Evolutionary conservation across 805 yeast genomes (phyloP).

Genomic region (Hanseniaspora jakobsenii): DNA sequence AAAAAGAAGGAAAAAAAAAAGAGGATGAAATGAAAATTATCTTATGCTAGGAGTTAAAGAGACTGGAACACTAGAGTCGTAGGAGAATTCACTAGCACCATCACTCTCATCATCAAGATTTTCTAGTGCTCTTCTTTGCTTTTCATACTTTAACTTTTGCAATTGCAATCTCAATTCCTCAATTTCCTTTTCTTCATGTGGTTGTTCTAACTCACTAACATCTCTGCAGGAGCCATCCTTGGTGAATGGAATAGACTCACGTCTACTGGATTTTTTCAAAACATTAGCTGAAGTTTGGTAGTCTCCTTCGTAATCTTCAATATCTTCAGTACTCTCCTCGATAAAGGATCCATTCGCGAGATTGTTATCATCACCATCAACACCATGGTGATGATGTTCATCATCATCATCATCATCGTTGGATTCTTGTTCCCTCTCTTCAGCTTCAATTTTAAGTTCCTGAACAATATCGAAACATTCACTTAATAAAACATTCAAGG

Average conservation of each 20-base stretch:
- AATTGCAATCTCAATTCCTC: conserved; percentile 19
- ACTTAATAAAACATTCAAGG: conserved; percentile 77
- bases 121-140: conserved; percentile 17
- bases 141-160: conserved; percentile 16
- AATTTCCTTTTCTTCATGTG: conserved; percentile 20
- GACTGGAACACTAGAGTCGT: conserved; percentile 4
- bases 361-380: too few species aligned
- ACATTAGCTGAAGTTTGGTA: neutral
- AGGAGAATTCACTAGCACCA: conserved; percentile 14
- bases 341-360: conserved; percentile 16
- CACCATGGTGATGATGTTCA: conserved; percentile 17
- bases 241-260: conserved; percentile 15
- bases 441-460: conserved; percentile 77
- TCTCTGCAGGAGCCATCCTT: conserved; percentile 17
- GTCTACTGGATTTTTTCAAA: conserved; percentile 1
- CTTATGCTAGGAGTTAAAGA: conserved; percentile 7
- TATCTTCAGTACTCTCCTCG: conserved; percentile 8
- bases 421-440: conserved; percentile 39
- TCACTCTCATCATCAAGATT: conserved; percentile 17
- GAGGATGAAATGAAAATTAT: too few species aligned
- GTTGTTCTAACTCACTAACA: conserved; percentile 16
- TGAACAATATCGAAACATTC: conserved; percentile 91
- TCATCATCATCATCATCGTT: conserved; percentile 11
- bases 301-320: neutral
- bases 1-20: too few species aligned